Evolutionary conservation across 75 land plant species (phyloP), one percentile per base, ranked within the genome.

Genomic region (Pinus taeda): DNA sequence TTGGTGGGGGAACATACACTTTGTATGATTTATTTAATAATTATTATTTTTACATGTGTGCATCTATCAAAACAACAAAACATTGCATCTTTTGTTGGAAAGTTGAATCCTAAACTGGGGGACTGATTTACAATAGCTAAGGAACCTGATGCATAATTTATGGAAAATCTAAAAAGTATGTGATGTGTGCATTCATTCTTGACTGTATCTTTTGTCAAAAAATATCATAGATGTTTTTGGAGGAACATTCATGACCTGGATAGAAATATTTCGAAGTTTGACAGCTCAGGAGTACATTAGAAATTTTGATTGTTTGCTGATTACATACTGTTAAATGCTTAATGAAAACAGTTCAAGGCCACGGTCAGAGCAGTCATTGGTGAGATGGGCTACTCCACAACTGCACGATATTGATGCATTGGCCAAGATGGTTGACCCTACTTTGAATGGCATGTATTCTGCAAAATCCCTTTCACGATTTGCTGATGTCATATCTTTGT

Each of bases 401-500:
- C 93, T 93, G 30, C 88, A 90, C 77, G 93, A 92, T 59, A 92
- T 92, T 73, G 86, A 88, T 78, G 84, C 92, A 20, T 69, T 92
- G 73, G 71, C 81, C 20, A 88, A 79, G 74, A 92, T 92, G 90
- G 93, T 92, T 29, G 94, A 92, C 73, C 92, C 94, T 72, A 71
- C 92, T 64, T 74, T 92, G 22, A 73, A 83, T 58, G 93, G 93
- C 71, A 60, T 73, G 36, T 89, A 85, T 65, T 80, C 87, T 49
- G 85, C 85, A 1, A 91, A 88, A 75, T 89, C 93, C 4, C 74
- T 91, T 53, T 90, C 93, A 17, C 78, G 85, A 42, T 87, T 85
- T 82, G 93, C 90, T 24, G 92, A 92, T 57, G 82, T 92, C 58
- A 88, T 90, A 17, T 79, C 90, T 29, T 78, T 81, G 2, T 92